These are phyloP conservation scores for Penicillium turbatum DNA, from an alignment of 495 filamentous ascomycete genomes.

Conservation along the genomic window DNA sequence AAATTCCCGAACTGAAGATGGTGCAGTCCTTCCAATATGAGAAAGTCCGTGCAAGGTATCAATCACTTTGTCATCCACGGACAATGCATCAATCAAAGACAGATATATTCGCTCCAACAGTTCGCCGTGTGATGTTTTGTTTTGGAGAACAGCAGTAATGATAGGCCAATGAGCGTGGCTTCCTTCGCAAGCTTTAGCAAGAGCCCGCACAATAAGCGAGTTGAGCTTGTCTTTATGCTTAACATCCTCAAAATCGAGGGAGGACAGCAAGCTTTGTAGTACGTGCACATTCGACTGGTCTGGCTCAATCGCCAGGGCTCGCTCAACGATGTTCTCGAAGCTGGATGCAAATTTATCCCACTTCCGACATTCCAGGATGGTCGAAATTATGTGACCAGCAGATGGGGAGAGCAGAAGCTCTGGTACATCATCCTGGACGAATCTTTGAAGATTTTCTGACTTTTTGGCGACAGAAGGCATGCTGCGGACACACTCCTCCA, in stretches of 20 bases:
- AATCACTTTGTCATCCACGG: constrained; percentile 28
- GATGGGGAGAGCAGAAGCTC: constrained; percentile 54
- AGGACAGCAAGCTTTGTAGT: constrained; percentile 40
- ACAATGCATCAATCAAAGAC: constrained; percentile 35
- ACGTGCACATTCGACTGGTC: constrained; percentile 37
- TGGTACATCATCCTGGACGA: constrained; percentile 46
- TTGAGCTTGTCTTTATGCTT: constrained; percentile 31
- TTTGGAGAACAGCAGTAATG: constrained; percentile 43
- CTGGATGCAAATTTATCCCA: constrained; percentile 40
- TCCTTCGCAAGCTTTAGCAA: constrained; percentile 37
- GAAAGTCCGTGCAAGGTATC: constrained; percentile 39
- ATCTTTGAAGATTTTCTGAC: constrained; percentile 35
- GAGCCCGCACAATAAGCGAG: constrained; percentile 35
- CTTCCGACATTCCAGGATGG: constrained; percentile 37
- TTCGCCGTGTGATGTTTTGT: constrained; percentile 37
- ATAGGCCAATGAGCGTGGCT: constrained; percentile 41
- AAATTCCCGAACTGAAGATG: constrained; percentile 35
- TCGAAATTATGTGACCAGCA: constrained; percentile 40
- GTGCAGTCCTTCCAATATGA: constrained; percentile 35
- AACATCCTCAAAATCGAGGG: constrained; percentile 38
- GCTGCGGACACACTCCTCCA: constrained; percentile 48
- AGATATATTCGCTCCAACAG: constrained; percentile 43
- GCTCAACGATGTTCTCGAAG: constrained; percentile 38
- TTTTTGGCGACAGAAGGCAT: constrained; percentile 37
- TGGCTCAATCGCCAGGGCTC: constrained; percentile 34